Evolutionary conservation across 768 basidiomycete species (phyloP).

Genomic region (Pholiota molesta): DNA sequence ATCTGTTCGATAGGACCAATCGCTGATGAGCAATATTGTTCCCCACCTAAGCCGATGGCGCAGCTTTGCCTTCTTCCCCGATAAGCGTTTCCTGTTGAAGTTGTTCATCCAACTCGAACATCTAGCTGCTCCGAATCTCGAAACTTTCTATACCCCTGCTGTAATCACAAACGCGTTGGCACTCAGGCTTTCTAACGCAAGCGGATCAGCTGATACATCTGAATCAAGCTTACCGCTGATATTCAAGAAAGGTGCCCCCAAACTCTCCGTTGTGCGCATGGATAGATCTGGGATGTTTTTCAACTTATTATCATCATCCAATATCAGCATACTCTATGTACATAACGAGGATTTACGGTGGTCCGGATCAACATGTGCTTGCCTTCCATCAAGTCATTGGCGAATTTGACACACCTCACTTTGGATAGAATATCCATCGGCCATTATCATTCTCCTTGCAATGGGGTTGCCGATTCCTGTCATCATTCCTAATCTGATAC

Average conservation of each 20-base stretch:
- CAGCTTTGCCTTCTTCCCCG: constrained; percentile 18
- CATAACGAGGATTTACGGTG: constrained; percentile 10
- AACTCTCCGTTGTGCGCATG: constrained; percentile 19
- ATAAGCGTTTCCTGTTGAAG: constrained; percentile 1
- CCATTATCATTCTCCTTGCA: neutral
- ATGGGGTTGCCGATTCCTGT: no score
- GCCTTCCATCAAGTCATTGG: constrained; percentile 15
- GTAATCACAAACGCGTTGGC: neutral
- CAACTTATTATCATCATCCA: constrained; percentile 18
- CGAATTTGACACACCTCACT: constrained; percentile 18
- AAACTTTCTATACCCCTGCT: constrained; percentile 15
- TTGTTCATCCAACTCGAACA: neutral
- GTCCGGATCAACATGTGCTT: neutral
- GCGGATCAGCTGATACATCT: no score
- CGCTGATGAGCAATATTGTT: constrained; percentile 14
- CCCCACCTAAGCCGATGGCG: constrained; percentile 20
- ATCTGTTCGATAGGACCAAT: neutral
- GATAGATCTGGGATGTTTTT: constrained; percentile 8
- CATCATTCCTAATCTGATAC: constrained; percentile 13
- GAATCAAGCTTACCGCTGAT: constrained; percentile 7
- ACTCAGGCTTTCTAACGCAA: no score
- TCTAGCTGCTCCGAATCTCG: constrained; percentile 18
- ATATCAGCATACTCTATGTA: constrained; percentile 22
- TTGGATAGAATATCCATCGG: neutral
- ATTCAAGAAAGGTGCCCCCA: constrained; percentile 21